Evolutionary conservation across 1,139 yeast genomes (phyloP), one percentile per base, ranked within the genome.

Genomic region (Diutina catenulata): DNA sequence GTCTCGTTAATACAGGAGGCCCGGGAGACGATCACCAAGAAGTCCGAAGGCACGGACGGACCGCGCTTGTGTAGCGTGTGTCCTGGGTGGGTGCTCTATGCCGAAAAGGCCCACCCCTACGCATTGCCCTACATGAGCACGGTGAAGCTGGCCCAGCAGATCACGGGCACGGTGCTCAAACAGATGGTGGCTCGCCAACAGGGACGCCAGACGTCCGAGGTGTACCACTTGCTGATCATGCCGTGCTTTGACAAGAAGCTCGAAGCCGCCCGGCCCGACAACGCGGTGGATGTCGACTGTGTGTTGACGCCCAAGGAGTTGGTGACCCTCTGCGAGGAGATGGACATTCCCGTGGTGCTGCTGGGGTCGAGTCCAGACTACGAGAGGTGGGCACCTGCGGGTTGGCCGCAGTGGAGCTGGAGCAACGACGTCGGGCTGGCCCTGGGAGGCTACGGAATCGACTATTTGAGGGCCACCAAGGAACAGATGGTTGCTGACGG

Each of bases 51-150:
- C 19, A 42, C 23, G 9, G 43, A 43, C 9, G 63, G 65, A 11
- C 87, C 86, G 25, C 41, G 72, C 14, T 50, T 79, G 48, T 64
- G 84, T 46, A 67, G 86, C 4, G 69, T 82, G 2, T 91, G 97
- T 56, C 99, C 99, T 0, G 99, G 99, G 0, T 91, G 95, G 88
- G 94, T 93, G 0, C 67, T 93, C 27, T 91, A 91, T 51, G 95
- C 91, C 0, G 98, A 91, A 51, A 91, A 91, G 62, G 88, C 96
- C 0, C 96, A 91, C 55, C 94, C 94, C 0, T 78, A 82, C 44
- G 64, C 91, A 16, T 60, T 87, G 20, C 81, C 88, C 0, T 42
- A 62, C 43, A 44, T 80, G 39, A 66, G 80, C 18, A 67, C 68
- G 24, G 80, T 82, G 38, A 84, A 86, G 50, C 83, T 95, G 1